Evolutionary conservation across 768 basidiomycete genomes (phyloP), one percentile per base, ranked within the genome.

Genomic region (Baorangia bicolor): DNA sequence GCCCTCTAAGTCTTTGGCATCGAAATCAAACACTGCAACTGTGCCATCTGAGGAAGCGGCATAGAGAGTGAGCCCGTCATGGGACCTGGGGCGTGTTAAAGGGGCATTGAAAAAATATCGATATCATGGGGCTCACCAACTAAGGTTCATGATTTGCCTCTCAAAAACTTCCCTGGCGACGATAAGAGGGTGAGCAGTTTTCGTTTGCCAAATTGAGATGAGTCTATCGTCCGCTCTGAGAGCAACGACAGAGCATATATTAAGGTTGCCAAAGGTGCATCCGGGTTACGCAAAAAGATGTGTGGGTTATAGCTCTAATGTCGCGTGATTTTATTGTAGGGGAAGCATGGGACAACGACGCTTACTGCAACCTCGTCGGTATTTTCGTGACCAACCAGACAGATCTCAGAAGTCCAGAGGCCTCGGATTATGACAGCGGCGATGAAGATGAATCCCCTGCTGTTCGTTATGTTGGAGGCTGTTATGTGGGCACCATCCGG

Each of bases 401-500:
- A 94, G 49, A 95, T 93, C 57, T 95, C 90, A 5, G 90, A 88
- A 5, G 86, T 86, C 93, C 94, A 98, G 10, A 87, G 81, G 44
- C 86, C 87, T 34, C 94, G 81, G 0, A 90, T 88, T 58, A 99
- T 95, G 21, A 98, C 94, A 7, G 94, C 92, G 2, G 95, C 96
- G 42, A 97, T 96, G 69, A 98, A 99, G 7, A 98, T 94, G 54
- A 94, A 94, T 20, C 94, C 94, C 59, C 88, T 87, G 64, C 91
- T 92, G 70, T 98, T 98, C 51, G 94, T 97, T 2, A 94, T 93
- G 67, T 98, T 98, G 1, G 95, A 95, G 1, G 94, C 92, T 3
- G 94, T 97, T 56, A 99, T 93, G 68, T 97, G 94, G 2, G 95
- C 91, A n/a, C 96, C 96, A 66, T 98, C 96, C 2, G 96, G 96